These are phyloP conservation scores for Aspergillus spinulosporus DNA, from an alignment of 2,329 filamentous ascomycete species.

Conservation along the genomic window DNA sequence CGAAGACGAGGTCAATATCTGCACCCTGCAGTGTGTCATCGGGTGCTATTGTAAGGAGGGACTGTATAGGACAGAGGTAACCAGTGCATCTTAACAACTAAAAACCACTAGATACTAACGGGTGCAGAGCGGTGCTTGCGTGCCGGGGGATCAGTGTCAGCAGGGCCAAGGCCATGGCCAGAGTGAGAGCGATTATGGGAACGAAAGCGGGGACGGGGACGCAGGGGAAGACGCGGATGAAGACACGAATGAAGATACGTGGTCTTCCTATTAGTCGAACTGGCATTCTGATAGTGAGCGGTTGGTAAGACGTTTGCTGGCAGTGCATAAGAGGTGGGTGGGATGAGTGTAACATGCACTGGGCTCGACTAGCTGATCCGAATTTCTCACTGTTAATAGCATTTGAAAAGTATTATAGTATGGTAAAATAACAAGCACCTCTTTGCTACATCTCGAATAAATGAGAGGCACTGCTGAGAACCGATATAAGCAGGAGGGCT, in stretches of 20 bases:
- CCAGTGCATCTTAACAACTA: neutral
- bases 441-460: neutral
- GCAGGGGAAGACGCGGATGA: neutral
- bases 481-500: neutral
- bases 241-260: neutral
- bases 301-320: neutral
- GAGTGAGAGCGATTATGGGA: too few relatives aligned
- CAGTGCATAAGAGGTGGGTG: neutral
- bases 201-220: neutral
- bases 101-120: neutral
- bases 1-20: neutral
- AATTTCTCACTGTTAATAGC: neutral
- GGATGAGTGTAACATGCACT: neutral
- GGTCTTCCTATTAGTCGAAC: neutral
- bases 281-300: neutral
- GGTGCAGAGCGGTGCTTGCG: neutral
- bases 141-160: neutral
- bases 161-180: neutral
- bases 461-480: neutral
- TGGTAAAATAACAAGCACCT: neutral
- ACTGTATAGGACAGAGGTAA: conserved; percentile 2
- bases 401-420: neutral
- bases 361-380: too few relatives aligned
- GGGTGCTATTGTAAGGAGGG: conserved; percentile 11
- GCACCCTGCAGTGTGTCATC: conserved; percentile 6